phyloP scores from a whole-genome alignment of 441 rosid species.

The Populus tomentosa region DNA sequence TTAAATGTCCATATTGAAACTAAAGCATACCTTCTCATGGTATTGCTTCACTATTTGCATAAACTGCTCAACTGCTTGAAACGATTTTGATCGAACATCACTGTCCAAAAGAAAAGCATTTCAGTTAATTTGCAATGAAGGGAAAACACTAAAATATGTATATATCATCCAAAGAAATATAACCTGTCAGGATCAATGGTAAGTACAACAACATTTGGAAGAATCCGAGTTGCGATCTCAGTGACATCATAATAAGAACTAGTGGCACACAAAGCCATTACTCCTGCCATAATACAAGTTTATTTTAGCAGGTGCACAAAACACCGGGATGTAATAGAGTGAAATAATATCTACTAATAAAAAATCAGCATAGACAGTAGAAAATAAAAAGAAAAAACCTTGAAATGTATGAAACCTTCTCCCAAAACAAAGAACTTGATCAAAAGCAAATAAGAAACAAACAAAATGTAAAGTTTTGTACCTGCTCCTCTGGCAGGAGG shows the following conservation, averaged over 20 bases:
- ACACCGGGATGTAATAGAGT: too few species aligned
- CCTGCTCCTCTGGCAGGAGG: too few species aligned
- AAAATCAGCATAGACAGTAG: too few species aligned
- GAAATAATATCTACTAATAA: too few species aligned
- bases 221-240: constrained; percentile 92
- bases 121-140: not conserved
- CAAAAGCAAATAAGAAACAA: too few species aligned
- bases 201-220: constrained; percentile 83
- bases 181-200: constrained; percentile 96
- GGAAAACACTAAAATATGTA: constrained; percentile 6
- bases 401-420: too few species aligned
- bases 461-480: too few species aligned
- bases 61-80: constrained; percentile 95
- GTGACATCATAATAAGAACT: constrained; percentile 81
- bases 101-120: constrained; percentile 37
- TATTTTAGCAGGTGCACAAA: too few species aligned
- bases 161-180: constrained; percentile 11
- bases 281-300: constrained; percentile 42
- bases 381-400: too few species aligned
- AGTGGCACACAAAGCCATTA: constrained; percentile 97
- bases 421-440: too few species aligned
- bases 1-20: not conserved
- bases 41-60: constrained; percentile 82
- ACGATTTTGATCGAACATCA: constrained; percentile 92
- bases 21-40: constrained; percentile 54